Evolutionary conservation across 148 eudicot genomes (phyloP).

Genomic region (Hydrangea macrophylla): DNA sequence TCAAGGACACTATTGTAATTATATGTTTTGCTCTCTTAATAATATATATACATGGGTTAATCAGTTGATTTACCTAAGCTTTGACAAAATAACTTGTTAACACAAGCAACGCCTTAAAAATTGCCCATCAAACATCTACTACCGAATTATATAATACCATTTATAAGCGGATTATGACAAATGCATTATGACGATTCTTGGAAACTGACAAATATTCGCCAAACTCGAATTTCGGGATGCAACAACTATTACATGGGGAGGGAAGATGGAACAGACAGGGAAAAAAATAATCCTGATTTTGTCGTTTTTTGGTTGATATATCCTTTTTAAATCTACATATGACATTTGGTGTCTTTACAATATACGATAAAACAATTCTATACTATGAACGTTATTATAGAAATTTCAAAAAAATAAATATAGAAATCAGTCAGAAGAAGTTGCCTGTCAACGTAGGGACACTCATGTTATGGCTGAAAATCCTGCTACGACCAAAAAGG

Average conservation of each 20-base stretch:
- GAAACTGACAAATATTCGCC: neutral
- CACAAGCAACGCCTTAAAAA: too few relatives aligned
- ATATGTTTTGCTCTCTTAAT: too few relatives aligned
- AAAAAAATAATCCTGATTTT: neutral
- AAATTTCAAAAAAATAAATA: conserved; percentile 4
- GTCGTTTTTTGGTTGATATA: too few relatives aligned
- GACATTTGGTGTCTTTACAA: neutral
- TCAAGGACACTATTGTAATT: too few relatives aligned
- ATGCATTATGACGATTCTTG: neutral
- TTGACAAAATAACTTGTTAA: too few relatives aligned
- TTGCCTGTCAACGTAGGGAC: conserved; percentile 44
- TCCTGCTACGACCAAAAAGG: conserved; percentile 49
- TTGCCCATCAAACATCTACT: neutral
- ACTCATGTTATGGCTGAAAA: conserved; percentile 52
- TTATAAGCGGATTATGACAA: neutral
- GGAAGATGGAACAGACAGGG: neutral
- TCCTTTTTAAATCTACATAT: neutral
- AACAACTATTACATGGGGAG: neutral
- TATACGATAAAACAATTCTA: neutral
- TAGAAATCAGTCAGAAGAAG: conserved; percentile 10
- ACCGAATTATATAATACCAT: neutral
- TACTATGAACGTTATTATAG: neutral
- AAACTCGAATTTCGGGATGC: neutral
- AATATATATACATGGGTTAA: too few relatives aligned
- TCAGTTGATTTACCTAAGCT: too few relatives aligned